Percentiles rank a stretch among this genome's conserved stretches.
These are phyloP conservation scores for Xylaria castorea DNA, from an alignment of 495 filamentous ascomycete genomes.

Conservation along the genomic window DNA sequence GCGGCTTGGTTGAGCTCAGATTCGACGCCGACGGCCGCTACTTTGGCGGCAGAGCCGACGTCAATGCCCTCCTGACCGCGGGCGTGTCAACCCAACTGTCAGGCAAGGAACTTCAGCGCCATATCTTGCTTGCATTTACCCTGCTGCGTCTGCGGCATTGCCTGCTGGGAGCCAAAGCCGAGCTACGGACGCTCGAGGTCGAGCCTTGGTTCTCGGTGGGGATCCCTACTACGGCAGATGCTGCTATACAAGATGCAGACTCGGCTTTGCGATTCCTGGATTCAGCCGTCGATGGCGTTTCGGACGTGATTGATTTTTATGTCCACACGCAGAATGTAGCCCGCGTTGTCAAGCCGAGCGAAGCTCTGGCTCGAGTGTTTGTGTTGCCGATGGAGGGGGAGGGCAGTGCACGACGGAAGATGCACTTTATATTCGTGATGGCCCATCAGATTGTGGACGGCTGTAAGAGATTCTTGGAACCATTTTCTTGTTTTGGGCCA, in stretches of 20 bases:
- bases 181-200: constrained; percentile 22
- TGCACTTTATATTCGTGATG: constrained; percentile 24
- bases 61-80: constrained; percentile 10
- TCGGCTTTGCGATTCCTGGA: constrained; percentile 22
- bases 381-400: constrained; percentile 15
- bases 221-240: constrained; percentile 3
- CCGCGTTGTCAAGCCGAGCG: constrained; percentile 14
- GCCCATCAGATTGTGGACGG: constrained; percentile 24
- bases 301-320: constrained; percentile 17
- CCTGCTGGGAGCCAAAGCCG: constrained; percentile 11
- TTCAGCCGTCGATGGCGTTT: not conserved
- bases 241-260: constrained; percentile 19
- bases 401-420: not conserved
- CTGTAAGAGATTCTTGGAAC: no score
- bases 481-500: no score
- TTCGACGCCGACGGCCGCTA: constrained; percentile 27
- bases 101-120: not conserved
- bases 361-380: constrained; percentile 19
- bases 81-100: constrained; percentile 12
- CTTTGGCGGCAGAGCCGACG: constrained; percentile 22
- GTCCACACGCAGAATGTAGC: constrained; percentile 19
- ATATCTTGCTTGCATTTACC: constrained; percentile 21
- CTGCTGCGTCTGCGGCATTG: constrained; percentile 22
- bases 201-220: constrained; percentile 26
- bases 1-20: constrained; percentile 15